Percentiles rank a stretch among this genome's conserved stretches.
Conservation (phyloP, 768 basidiomycete species). For the Myochromella boudieri region DNA sequence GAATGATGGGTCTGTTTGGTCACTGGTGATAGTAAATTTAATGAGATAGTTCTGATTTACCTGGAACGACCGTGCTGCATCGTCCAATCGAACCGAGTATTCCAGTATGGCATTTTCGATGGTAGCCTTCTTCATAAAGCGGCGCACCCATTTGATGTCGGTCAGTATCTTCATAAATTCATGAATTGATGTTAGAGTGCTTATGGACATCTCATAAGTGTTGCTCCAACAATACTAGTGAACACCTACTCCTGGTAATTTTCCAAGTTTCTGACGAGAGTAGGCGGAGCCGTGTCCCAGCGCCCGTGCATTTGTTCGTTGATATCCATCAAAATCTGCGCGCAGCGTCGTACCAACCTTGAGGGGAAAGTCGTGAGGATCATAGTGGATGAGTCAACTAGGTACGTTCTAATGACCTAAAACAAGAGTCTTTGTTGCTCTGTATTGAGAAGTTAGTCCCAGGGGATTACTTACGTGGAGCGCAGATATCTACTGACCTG, state of each 20-base stretch:
- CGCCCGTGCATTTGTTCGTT: slow-evolving; percentile 44
- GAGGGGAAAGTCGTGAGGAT: neutral
- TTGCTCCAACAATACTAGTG: neutral
- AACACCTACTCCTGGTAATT: slow-evolving; percentile 38
- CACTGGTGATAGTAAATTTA: neutral
- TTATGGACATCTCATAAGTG: slow-evolving; percentile 17
- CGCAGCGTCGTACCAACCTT: slow-evolving; percentile 36
- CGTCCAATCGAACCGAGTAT: slow-evolving; percentile 35
- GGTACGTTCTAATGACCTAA: slow-evolving; percentile 17
- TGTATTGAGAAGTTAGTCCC: slow-evolving; percentile 23
- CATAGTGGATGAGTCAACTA: neutral
- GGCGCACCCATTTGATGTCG: slow-evolving; percentile 38
- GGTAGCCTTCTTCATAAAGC: slow-evolving; percentile 36
- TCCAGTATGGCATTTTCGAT: slow-evolving; percentile 39
- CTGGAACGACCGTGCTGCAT: slow-evolving; percentile 48
- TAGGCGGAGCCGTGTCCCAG: slow-evolving; percentile 41
- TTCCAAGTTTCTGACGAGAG: slow-evolving; percentile 36
- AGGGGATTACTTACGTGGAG: neutral
- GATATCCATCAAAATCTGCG: slow-evolving; percentile 41
- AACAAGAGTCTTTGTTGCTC: slow-evolving; percentile 38
- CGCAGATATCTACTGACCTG: slow-evolving; percentile 15
- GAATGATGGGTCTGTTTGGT: neutral
- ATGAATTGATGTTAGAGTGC: slow-evolving; percentile 36
- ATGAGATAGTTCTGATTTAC: slow-evolving; percentile 19
- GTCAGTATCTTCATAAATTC: slow-evolving; percentile 38